Percentiles rank a stretch among this genome's conserved stretches.
Evolutionary conservation across 805 yeast species (phyloP).

Genomic region (Suhomyces vadensis): DNA sequence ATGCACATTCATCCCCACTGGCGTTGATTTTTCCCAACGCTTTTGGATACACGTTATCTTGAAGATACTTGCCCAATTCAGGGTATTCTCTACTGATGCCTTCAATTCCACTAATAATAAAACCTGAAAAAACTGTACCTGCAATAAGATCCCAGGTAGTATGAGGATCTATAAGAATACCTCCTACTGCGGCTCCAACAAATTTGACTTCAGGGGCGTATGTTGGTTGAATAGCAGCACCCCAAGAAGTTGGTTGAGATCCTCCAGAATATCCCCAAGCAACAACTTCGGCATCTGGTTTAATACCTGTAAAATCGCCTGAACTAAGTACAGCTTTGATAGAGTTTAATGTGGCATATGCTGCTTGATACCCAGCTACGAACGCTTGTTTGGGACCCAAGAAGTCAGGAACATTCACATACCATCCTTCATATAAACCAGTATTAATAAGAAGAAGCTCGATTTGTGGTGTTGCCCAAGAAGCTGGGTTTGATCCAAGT

Average conservation of each 20-base stretch:
- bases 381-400: slow-evolving; percentile 36
- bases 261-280: slow-evolving; percentile 46
- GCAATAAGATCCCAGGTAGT: slow-evolving; percentile 24
- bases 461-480: slow-evolving; percentile 17
- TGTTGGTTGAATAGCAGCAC: slow-evolving; percentile 34
- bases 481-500: slow-evolving; percentile 12
- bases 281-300: slow-evolving; percentile 18
- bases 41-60: background rate
- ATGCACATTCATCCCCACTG: slow-evolving; percentile 8
- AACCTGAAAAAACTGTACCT: slow-evolving; percentile 31
- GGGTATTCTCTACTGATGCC: slow-evolving; percentile 38
- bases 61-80: background rate
- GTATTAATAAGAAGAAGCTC: slow-evolving; percentile 18
- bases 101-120: slow-evolving; percentile 28
- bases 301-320: slow-evolving; percentile 19
- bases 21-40: background rate
- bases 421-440: slow-evolving; percentile 29
- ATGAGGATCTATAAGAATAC: slow-evolving; percentile 36
- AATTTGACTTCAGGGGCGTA: slow-evolving; percentile 36
- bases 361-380: slow-evolving; percentile 34
- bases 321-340: slow-evolving; percentile 28
- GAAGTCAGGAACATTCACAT: slow-evolving; percentile 35
- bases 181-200: slow-evolving; percentile 39
- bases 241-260: slow-evolving; percentile 40
- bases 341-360: slow-evolving; percentile 31